Base-by-base conservation (phyloP, 2,329 filamentous ascomycete species). In the Colletotrichum euphorbiae region DNA sequence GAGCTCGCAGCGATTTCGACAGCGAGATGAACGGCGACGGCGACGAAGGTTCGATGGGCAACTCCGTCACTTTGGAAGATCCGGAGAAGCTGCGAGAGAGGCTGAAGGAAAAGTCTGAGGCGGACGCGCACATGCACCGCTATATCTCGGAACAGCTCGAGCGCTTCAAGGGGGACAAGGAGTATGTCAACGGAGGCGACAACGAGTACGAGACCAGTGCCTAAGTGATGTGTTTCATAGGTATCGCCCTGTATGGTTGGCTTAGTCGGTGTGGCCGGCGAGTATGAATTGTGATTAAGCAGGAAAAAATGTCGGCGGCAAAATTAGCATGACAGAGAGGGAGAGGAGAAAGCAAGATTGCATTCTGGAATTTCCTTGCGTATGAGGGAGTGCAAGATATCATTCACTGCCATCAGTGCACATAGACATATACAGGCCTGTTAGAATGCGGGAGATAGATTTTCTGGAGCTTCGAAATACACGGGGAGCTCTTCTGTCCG, bases 121-220 rank as follows among this genome's bases (percentile, higher is more conserved):
- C 89, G 0, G 87, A 93, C 74, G 83, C 87, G 62, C 92, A 96
- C 72, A 88, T 97, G 75, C 90, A 93, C 69, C 87, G 89, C 71
- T 97, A 97, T 77, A 91, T 98, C 64, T 89, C 87, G 33, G 91
- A 94, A 71, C 92, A 97, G 80, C 83, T 98, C 66, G 86, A 91
- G 77, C 85, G 90, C 64, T 90, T 96, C 74, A 89, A 74, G 70
- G 74, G 76, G 24, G 75, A 77, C 19, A 73, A 72, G 58, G 57
- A 63, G 54, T 31, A 73, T 70, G 48, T 74, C 31, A 55, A 74
- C 24, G 75, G 70, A 15, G 73, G 78, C 11, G 81, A 77, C 11
- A 83, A 86, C 42, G 84, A 87, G 73, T 80, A 82, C 70, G 84
- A 86, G 75, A 79, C 83, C 75, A 69, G 45, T 15, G 67, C 40